Evolutionary conservation across 164 flowering plant genomes (phyloP), one percentile per base, ranked within the genome.

Genomic region (Euptelea pleiosperma): DNA sequence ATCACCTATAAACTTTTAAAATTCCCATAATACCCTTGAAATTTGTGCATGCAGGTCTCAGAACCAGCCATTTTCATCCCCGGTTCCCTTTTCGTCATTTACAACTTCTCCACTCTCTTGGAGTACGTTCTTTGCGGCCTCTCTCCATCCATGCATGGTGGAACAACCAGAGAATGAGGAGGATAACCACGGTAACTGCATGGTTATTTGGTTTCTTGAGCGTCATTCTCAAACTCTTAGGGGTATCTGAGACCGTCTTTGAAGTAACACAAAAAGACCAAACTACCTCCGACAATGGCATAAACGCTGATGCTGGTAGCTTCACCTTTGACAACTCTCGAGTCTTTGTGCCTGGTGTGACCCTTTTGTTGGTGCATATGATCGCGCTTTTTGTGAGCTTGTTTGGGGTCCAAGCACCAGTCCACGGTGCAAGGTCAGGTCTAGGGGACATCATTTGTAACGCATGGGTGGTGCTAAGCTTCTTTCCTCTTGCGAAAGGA

Each of bases 281-380:
- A 54, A 53, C 30, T 31, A 9, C 64, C 6, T 0, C 47, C 3
- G 45, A 19, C 5, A 37, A 40, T 14, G 55, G 45, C n/a, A 44
- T 21, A 5, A n/a, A 25, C 7, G 16, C 0, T 8, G 58, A 45
- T n/a, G 39, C 53, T 2, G 77, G 71, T 0, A 62, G 61, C 22
- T 80, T 79, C 58, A 81, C 78, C 1, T 85, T 80, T 25, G 74
- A 77, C 22, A 66, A 73, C 26, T 81, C 84, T 0, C 79, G 80
- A 2, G 0, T 77, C 6, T 81, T 77, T 36, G 42, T 81, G 15
- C 80, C 78, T 0, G 78, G 58, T 4, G 69, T 77, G 0, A 42
- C 78, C 1, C 28, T 85, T 8, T 41, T 71, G 59, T 34, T 82
- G 16, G 55, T 81, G 25, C 77, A 85, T 33, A 4, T 81, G 56